phyloP scores from a whole-genome alignment of 1,284 basidiomycete species.

The Naganishia sp. region DNA sequence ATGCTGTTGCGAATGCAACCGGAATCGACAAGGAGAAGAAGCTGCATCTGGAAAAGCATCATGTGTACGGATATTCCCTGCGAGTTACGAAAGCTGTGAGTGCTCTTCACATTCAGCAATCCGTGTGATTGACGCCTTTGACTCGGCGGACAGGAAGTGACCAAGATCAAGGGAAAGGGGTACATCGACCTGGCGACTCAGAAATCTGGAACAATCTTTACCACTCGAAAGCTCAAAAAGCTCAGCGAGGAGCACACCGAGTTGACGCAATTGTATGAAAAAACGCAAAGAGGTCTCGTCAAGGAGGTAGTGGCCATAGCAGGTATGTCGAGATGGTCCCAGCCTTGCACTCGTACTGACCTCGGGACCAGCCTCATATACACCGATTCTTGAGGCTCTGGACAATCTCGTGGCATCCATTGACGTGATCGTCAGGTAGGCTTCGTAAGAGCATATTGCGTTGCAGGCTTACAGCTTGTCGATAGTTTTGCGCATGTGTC shows the following conservation, averaged over 20 bases:
- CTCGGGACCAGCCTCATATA: conserved; percentile 71
- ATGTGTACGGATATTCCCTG: conserved; percentile 89
- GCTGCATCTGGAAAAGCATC: conserved; percentile 90
- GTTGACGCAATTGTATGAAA: conserved; percentile 68
- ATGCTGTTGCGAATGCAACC: conserved; percentile 69
- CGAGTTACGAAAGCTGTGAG: conserved; percentile 82
- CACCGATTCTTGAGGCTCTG: conserved; percentile 83
- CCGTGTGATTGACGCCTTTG: too few species aligned
- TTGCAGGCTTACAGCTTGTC: conserved; percentile 2
- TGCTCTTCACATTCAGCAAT: conserved; percentile 1
- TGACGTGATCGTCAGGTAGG: conserved; percentile 84
- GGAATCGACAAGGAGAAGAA: conserved; percentile 92
- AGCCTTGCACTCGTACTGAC: neutral
- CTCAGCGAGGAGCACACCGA: conserved; percentile 75
- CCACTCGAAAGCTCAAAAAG: conserved; percentile 74
- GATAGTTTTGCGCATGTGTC: conserved; percentile 85
- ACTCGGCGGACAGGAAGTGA: conserved; percentile 66
- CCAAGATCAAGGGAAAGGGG: conserved; percentile 66
- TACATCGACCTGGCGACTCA: conserved; percentile 84
- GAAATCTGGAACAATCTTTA: conserved; percentile 89
- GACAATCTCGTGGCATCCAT: conserved; percentile 85
- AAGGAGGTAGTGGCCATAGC: conserved; percentile 93
- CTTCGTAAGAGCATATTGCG: neutral
- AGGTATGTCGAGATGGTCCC: conserved; percentile 58
- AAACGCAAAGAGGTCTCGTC: conserved; percentile 79